Evolutionary conservation across 352 stramenopile genomes (phyloP).

Genomic region (Pythium scleroteichum): DNA sequence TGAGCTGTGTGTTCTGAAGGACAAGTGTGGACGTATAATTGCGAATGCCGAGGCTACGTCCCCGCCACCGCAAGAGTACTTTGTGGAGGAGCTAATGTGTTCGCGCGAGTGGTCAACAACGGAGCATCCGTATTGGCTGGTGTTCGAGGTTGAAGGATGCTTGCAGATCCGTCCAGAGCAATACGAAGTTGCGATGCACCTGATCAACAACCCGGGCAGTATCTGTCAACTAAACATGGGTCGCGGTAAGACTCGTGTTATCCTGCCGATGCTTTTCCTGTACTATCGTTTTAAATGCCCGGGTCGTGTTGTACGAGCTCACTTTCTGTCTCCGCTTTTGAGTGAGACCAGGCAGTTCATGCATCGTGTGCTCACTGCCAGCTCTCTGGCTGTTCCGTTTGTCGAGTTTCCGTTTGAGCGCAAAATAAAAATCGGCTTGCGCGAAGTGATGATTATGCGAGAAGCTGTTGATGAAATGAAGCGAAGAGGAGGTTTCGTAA

Average conservation of each 20-base stretch:
- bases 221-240: conserved; percentile 90
- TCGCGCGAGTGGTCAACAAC: conserved; percentile 47
- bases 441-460: conserved; percentile 34
- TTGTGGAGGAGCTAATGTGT: conserved; percentile 42
- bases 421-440: conserved; percentile 38
- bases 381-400: conserved; percentile 37
- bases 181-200: conserved; percentile 60
- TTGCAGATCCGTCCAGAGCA: conserved; percentile 82
- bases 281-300: conserved; percentile 39
- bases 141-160: conserved; percentile 81
- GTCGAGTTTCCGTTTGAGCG: conserved; percentile 71
- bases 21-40: conserved; percentile 52
- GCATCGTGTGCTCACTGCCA: conserved; percentile 52
- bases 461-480: conserved; percentile 42
- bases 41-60: conserved; percentile 25
- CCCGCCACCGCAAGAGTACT: not conserved
- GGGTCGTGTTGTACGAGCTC: conserved; percentile 38
- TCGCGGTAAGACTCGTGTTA: conserved; percentile 84
- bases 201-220: conserved; percentile 58
- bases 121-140: conserved; percentile 74
- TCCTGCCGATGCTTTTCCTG: conserved; percentile 86
- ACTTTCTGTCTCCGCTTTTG: conserved; percentile 61
- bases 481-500: conserved; percentile 45
- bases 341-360: conserved; percentile 68
- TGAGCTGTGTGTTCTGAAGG: conserved; percentile 72